Evolutionary conservation across 768 basidiomycete genomes (phyloP), one percentile per base, ranked within the genome.

Genomic region (Hortiboletus flavorubellus): DNA sequence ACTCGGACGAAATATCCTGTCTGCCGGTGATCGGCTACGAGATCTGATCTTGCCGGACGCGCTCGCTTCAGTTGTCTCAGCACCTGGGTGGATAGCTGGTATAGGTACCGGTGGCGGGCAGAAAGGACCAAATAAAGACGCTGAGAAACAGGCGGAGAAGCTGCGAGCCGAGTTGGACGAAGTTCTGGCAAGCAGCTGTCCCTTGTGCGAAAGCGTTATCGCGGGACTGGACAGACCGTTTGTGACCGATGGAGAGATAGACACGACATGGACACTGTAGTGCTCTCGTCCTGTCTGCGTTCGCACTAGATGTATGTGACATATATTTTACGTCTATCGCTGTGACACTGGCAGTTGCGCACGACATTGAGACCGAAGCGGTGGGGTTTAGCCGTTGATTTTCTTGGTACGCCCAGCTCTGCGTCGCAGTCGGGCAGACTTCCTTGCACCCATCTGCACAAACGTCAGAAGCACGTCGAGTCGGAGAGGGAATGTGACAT

Each of bases 1-100:
- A 10, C 75, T 93, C 38, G 89, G 89, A 11, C 82, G 87, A 45
- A 91, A 90, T 64, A 75, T 97, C 16, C 82, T 94, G 26, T 90
- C 88, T 21, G 93, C 93, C 1, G 91, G 93, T 5, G 96, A 98
- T 70, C 83, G 84, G 53, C 72, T 99, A 49, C 82, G 94, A 41
- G 94, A 98, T 68, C 77, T 98, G 48, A 96, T 99, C 64, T 75
- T 98, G 8, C 97, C 97, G 12, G 97, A 98, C 64, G 90, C 93
- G 4, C 79, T 98, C 14, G 94, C 92, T 30, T 81, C 84, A 33
- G 81, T 93, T 21, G 89, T 98, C 51, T 84, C 88, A 1, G 80
- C 87, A 6, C 87, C 89, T 15, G 78, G 78, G 16, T 91, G 89
- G 89, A 86, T 91, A 60, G 86, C 89, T 21, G 82, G 83, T 31